Evolutionary conservation across 208 protist genomes (phyloP), one percentile per base, ranked within the genome.

Genomic region (Trypanosoma lewisi): DNA sequence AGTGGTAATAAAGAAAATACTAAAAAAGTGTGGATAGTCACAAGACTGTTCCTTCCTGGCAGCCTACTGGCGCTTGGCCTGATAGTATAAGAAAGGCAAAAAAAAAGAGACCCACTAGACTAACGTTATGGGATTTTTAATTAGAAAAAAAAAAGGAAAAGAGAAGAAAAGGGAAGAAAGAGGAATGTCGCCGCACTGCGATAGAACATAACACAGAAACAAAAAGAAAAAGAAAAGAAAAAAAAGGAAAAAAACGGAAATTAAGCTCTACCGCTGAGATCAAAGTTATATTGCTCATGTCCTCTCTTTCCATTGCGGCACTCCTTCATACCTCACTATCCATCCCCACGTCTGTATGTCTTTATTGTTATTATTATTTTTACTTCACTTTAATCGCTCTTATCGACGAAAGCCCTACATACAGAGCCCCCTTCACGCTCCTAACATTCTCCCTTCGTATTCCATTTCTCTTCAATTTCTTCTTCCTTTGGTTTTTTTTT

Each of bases 231-330:
- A 31, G 25, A 44, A 21, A 27, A 51, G 36, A 30, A 30, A 49
- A 27, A 50, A 63, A 42, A 37, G 63, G 55, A 55, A 63, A 67
- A 67, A 62, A 55, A 33, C 4, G 50, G 47, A 41, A 4, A 57
- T 12, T 11, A 11, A 55, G 17, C 28, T 61, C 56, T 55, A 16
- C 17, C 39, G 39, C 25, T 57, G 47, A 48, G 9, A 41, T n/a
- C n/a, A n/a, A n/a, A n/a, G n/a, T n/a, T n/a, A n/a, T n/a, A n/a
- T n/a, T n/a, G n/a, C n/a, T n/a, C n/a, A n/a, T n/a, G n/a, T n/a
- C n/a, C n/a, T n/a, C n/a, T n/a, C n/a, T n/a, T n/a, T n/a, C n/a
- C n/a, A n/a, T n/a, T n/a, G n/a, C n/a, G n/a, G n/a, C n/a, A n/a
- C n/a, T n/a, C n/a, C n/a, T n/a, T n/a, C n/a, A n/a, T n/a, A n/a